phyloP scores from a whole-genome alignment of 2,329 filamentous ascomycete species.

The Fusarium citri region DNA sequence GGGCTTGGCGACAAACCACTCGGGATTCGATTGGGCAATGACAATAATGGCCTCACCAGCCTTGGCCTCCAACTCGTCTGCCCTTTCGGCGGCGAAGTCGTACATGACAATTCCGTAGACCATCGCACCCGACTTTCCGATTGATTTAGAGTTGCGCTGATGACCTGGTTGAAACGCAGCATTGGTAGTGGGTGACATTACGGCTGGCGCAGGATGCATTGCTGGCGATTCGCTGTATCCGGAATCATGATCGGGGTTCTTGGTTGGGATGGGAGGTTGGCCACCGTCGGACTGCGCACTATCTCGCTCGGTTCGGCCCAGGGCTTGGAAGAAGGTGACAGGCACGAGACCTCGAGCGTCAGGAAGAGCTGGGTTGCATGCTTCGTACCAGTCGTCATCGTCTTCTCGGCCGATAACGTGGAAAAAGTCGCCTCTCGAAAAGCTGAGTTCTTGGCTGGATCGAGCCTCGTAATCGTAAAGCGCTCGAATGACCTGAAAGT shows the following conservation, averaged over 20 bases:
- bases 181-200: conserved; percentile 22
- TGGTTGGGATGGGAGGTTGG: conserved; percentile 60
- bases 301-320: conserved; percentile 92
- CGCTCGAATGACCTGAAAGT: conserved; percentile 87
- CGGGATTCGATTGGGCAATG: conserved; percentile 96
- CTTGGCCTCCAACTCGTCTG: conserved; percentile 96
- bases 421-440: conserved; percentile 96
- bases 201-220: conserved; percentile 40
- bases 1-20: conserved; percentile 99
- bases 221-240: conserved; percentile 71
- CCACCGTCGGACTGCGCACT: conserved; percentile 77
- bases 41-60: conserved; percentile 97
- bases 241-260: conserved; percentile 85
- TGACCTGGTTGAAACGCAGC: conserved; percentile 51
- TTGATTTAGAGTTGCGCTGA: conserved; percentile 61
- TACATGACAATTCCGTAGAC: conserved; percentile 98
- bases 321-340: conserved; percentile 90
- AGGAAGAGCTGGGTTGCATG: conserved; percentile 91
- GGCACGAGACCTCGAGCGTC: conserved; percentile 92
- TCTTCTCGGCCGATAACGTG: conserved; percentile 97
- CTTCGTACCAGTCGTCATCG: conserved; percentile 97
- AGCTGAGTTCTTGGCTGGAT: conserved; percentile 82
- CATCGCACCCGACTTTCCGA: conserved; percentile 77
- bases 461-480: conserved; percentile 91
- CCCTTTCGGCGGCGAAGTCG: conserved; percentile 92